phyloP scores from a whole-genome alignment of 2,329 filamentous ascomycete genomes.

The Juglanconis juglandina region DNA sequence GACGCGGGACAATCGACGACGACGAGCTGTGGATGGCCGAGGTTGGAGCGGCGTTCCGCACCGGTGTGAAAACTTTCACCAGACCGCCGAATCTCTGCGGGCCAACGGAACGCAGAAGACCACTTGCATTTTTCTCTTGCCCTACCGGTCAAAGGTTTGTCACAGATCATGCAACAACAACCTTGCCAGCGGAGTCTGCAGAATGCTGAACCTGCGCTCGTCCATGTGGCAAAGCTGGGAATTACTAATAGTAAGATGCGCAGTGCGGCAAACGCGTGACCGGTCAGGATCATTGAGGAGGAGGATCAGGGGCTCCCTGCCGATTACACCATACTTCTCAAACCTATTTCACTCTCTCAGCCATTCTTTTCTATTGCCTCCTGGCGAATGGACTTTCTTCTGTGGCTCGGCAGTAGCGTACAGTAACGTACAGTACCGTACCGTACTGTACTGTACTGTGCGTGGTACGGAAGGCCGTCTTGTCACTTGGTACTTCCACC shows the following conservation, averaged over 20 bases:
- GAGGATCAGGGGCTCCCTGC: too few relatives aligned
- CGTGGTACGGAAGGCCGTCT: conserved; percentile 7
- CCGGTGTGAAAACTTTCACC: background rate
- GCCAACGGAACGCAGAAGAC: background rate
- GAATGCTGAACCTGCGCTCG: background rate
- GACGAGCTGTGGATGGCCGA: background rate
- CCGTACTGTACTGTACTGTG: background rate
- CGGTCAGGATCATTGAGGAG: background rate
- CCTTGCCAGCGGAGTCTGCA: background rate
- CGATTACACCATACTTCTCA: too few relatives aligned
- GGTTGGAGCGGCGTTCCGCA: conserved; percentile 1
- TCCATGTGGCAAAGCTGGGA: too few relatives aligned
- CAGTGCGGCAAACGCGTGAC: background rate
- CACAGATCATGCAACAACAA: background rate
- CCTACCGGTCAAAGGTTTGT: background rate
- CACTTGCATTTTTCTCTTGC: background rate
- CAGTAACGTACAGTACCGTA: too few relatives aligned
- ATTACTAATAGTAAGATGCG: too few relatives aligned
- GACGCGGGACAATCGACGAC: background rate
- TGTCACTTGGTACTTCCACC: background rate
- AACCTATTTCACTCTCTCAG: too few relatives aligned
- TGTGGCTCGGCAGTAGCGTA: too few relatives aligned
- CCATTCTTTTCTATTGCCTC: background rate
- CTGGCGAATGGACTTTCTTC: too few relatives aligned
- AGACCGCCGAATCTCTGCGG: conserved; percentile 2